Evolutionary conservation across 2,329 filamentous ascomycete genomes (phyloP), one percentile per base, ranked within the genome.

Genomic region (Cryoendolithus antarcticus): DNA sequence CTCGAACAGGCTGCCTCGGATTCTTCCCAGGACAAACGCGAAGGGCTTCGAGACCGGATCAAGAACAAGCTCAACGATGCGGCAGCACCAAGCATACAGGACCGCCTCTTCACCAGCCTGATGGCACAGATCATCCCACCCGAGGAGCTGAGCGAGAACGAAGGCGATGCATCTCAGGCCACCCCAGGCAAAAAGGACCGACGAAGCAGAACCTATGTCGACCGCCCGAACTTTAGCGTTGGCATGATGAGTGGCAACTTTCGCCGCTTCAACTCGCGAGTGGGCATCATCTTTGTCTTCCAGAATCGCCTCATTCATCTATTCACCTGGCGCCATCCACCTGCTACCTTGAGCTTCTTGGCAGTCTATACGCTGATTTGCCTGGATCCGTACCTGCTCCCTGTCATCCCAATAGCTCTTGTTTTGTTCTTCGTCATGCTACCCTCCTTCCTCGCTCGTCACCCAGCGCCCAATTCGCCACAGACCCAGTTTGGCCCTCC

Each of bases 191-290:
- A 54, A n/a, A 66, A 67, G 43, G 71, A 75, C 55, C 63, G 65
- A 49, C 63, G 67, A 37, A 70, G 71, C 32, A 62, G 71, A 38
- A 60, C 64, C 46, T 76, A 75, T 51, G 68, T 60, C 21, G 73
- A 80, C 47, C 76, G 84, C 21, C 91, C 91, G 33, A 76, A 77
- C 50, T 96, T 98, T 69, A 91, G 82, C 55, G 72, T 95, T 12
- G 77, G 84, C 11, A 74, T 83, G 49, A 96, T 98, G 89, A 89
- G 85, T 9, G 82, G 80, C 61, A 98, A 98, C 64, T 98, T 98
- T 61, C 80, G 89, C 10, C 82, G 86, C 48, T 96, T 98, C 72
- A 98, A 98, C 66, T 79, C 86, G 21, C 80, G 77, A 54, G 93
- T 96, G 51, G 91, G 91, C 39, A 86, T 96, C 34, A 81, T 93